Base-by-base conservation (phyloP, 2,329 filamentous ascomycete genomes). In the Claviceps spartinae region DNA sequence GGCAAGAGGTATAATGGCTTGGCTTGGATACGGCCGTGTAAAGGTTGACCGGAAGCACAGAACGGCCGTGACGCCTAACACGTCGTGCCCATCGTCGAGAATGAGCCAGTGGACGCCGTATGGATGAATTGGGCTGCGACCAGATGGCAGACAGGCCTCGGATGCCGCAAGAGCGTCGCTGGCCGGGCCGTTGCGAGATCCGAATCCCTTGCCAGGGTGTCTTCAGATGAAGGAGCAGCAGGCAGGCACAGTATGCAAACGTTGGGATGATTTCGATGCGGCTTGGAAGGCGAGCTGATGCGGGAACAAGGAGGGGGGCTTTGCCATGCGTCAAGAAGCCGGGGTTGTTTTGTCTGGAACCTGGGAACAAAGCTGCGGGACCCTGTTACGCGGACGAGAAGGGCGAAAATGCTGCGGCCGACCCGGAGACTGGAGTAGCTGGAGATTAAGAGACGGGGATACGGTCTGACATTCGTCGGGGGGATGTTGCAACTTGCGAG, bases 251-350 rank as follows among this genome's bases (percentile, higher is more conserved):
- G 30, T 34, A 41, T 26, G 48, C 55, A 48, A 57, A 54, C 52
- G 47, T 45, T 54, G 36, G 47, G 14, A 41, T 49, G 54, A 48
- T 46, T 47, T 46, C n/a, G 37, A 18, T 3, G 20, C 22, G 20
- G 16, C 3, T 49, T 46, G 48, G 40, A 54, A 2, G 36, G 37
- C 30, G 50, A 41, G 36, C 41, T 30, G 16, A 22, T 18, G 37
- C 42, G 41, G 36, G 46, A 38, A 18, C 24, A 37, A 34, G 49
- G 14, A 43, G 34, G 51, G 51, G 46, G 42, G 52, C 56, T 54
- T 45, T 54, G 54, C 61, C 58, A 37, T 47, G 45, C 45, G 37
- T 47, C 34, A 64, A 66, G 57, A 55, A 62, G 60, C 59, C 59
- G 57, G 56, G 55, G 40, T 26, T 38, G 34, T 8, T 45, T 38